Base-by-base conservation (phyloP, 2,329 filamentous ascomycete species). In the Cytospora paraplurivora region DNA sequence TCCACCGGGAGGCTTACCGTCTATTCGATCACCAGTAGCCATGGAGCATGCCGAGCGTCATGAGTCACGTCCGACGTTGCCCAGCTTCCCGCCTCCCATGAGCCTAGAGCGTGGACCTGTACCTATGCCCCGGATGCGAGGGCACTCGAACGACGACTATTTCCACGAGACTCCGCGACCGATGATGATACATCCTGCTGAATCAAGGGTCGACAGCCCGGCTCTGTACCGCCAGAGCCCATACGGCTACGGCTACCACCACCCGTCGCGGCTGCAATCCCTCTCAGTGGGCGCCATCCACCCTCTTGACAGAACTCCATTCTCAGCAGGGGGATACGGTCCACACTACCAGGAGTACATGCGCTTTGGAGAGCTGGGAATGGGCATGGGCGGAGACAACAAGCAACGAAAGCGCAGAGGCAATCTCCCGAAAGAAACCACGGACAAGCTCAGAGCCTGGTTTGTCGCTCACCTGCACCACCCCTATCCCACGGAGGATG, bases 391-490 rank as follows among this genome's bases (percentile, higher is more conserved):
- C 19, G 76, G 73, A 2, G 82, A 84, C 62, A 77, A 72, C 64
- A 85, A 83, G 72, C 81, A 81, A 68, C 78, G 85, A 37, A 88
- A 86, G 73, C 82, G 92, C 59, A 84, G 93, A 47, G 93, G 93
- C 1, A 97, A 97, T 71, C 81, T 97, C 3, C 93, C 93, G n/a
- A 96, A 96, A 72, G 90, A 93, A 61, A 91, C 92, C 0, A 97
- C 92, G 0, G 90, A 93, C 72, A 88, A 91, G 68, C 80, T 97
- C 49, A 86, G 90, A 60, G 80, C 85, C 0, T 97, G 93, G 93
- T 93, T 96, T 68, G 77, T 88, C 58, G 82, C 82, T n/a, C 90
- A 95, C 74, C 76, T 93, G 8, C 81, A 87, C 65, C 92, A 95
- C 71, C 92, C 92, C 0, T 96, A 96, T 73, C 92, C 92, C 1